Evolutionary conservation across 148 eudicot genomes (phyloP), one percentile per base, ranked within the genome.

Genomic region (Camellia japonica): DNA sequence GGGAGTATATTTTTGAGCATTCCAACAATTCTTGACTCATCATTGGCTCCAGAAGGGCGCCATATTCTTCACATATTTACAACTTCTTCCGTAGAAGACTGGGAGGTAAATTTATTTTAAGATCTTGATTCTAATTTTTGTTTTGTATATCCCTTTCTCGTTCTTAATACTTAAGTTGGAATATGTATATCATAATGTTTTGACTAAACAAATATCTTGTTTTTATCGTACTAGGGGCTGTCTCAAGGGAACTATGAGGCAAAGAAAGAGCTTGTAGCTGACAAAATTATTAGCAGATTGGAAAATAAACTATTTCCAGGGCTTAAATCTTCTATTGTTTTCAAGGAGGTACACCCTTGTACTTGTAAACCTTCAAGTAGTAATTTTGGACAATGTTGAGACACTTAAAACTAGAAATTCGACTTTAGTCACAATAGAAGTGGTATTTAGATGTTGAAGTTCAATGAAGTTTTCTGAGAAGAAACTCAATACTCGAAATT

Each of bases 1-100:
- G 99, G 99, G 42, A 93, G 98, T 88, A 92, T 96, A 83, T 93
- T 96, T 85, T 86, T 96, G 92, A 96, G 99, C 90, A 96, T 96
- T 86, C 99, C 99, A 75, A 96, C 99, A 51, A 74, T 96, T 71
- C 98, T 96, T 68, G 99, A 96, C 86, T 73, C 91, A 74, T 92
- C 99, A 46, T 87, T 96, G 87, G 99, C 99, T 79, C 99, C 99
- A 67, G 84, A 86, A 74, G 95, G 99, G 58, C 86, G 83, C 62
- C 98, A 96, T 86, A 96, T 96, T 79, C 97, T 96, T 81, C 99
- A 96, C 85, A 90, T 93, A 76, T 96, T 96, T 84, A 93, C 99
- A 47, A 91, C 93, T 71, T 89, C 98, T 61, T 89, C 95, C 74
- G 90, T 96, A 60, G 99, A 91, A 84, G 98, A 92, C 78, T 96